A percentile compares a stretch with the other conserved stretches of the same genome.
Conservation (phyloP, 2,329 filamentous ascomycete species). For the Pyrenophora tritici-repentis region DNA sequence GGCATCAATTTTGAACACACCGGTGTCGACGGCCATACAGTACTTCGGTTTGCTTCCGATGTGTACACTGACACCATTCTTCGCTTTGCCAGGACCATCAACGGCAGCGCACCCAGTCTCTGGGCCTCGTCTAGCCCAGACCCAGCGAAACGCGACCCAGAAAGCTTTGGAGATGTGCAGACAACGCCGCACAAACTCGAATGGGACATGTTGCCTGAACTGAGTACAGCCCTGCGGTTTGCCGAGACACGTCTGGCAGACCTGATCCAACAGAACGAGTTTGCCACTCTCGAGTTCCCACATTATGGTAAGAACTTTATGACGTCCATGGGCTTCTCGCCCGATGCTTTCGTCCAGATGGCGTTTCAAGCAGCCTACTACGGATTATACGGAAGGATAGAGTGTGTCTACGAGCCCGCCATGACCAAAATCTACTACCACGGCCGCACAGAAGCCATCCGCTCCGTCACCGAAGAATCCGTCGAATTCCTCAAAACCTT, state of each 20-base stretch:
- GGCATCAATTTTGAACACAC: constrained; percentile 99
- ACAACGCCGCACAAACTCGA: constrained; percentile 95
- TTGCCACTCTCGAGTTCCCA: constrained; percentile 85
- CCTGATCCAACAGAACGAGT: constrained; percentile 95
- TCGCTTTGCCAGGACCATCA: constrained; percentile 92
- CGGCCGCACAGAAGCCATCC: constrained; percentile 90
- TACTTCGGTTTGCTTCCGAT: constrained; percentile 93
- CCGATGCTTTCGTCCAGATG: constrained; percentile 98
- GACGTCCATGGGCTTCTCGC: constrained; percentile 94
- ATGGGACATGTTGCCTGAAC: constrained; percentile 94
- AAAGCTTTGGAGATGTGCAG: constrained; percentile 89
- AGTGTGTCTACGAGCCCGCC: constrained; percentile 95
- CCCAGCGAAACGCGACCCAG: constrained; percentile 86
- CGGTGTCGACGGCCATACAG: constrained; percentile 95
- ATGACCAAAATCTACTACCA: constrained; percentile 97
- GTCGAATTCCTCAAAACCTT: constrained; percentile 91
- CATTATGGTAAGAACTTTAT: constrained; percentile 97
- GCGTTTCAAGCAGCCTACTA: constrained; percentile 98
- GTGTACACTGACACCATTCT: constrained; percentile 98
- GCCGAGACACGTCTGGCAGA: constrained; percentile 94
- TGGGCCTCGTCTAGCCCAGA: constrained; percentile 93
- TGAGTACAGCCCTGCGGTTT: constrained; percentile 89
- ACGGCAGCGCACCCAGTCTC: constrained; percentile 85
- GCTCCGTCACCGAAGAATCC: constrained; percentile 80
- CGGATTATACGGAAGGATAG: constrained; percentile 88